Base-by-base conservation (phyloP, 169 alveolate species). In the Plasmodium gonderi region DNA sequence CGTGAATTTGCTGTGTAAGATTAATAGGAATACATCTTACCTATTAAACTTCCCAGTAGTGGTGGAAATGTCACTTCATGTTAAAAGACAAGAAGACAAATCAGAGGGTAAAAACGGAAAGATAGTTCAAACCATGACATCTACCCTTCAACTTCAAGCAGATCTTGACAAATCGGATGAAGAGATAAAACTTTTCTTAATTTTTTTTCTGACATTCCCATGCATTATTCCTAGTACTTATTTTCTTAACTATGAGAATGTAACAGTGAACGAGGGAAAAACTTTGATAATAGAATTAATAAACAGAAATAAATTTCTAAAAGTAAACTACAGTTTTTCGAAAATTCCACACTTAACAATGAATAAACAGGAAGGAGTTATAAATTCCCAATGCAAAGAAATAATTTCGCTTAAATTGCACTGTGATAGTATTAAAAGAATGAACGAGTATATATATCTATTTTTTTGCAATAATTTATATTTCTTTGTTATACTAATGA, bases 401-500 rank as follows among this genome's bases (percentile, higher is more conserved):
- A 26, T 85, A 12, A 20, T 85, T 5, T 17, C 87, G 7, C 31
- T 85, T 38, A 85, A 74, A 23, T 64, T 85, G 23, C 77, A 85
- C 5, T 74, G 92, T 74, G 77, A 85, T 38, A 51, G 65, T 3
- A 17, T 85, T 36, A 85, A 74, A 72, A 74, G 40, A 11, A 54
- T 85, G 9, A 64, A 74, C 44, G 92, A 85, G 7, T 85, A 85
- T 54, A 49, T 85, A 36, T 85, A 85, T 17, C 4, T 85, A 17
- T 85, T 74, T 54, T 85, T 85, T 85, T 85, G 92, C 36, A 75
- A 85, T 40, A 75, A 75, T 51, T 49, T 85, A 51, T 85, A 74
- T 75, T 85, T 85, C 49, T 51, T 85, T 17, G 92, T 75, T 38
- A 20, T 85, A 4, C 67, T 85, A 26, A 26, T 85, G 14, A 74